Base-by-base conservation (phyloP, 352 stramenopile species). In the Elongisporangium undulatum region DNA sequence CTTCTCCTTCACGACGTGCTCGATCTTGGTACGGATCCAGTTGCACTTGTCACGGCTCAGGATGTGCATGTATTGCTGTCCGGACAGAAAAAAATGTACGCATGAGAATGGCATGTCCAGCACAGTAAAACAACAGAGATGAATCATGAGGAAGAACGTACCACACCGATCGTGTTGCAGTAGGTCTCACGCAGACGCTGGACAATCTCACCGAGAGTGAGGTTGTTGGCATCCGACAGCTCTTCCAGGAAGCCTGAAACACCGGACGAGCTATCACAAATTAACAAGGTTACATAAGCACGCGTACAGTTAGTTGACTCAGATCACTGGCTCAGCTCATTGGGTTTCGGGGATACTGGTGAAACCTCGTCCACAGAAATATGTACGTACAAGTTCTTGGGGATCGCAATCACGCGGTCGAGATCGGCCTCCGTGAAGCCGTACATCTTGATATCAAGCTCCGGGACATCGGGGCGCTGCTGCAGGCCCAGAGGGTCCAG, bases 11-110 rank as follows among this genome's bases (percentile, higher is more conserved):
- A 92, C 82, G 9, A 94, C 55, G 58, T 86, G 78, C 64, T 93
- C 84, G 68, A 95, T 72, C 63, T 95, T 94, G 56, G 76, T 75
- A 41, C 97, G 90, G 59, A 99, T 96, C 96, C 97, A 99, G 76
- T 99, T 99, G 77, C 90, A 98, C 77, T 98, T 97, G 41, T 98
- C 82, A 22, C 87, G 85, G 74, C 96, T 80, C 24, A 89, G 76
- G 67, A 99, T 99, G 80, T 99, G 97, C 96, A 99, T 99, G 77
- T 99, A 99, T 89, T 99, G 80, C 81, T 90, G 55, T 57, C 4
- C 53, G 21, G 15, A 56, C 12, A 49, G 20, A 19, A 39, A 41
- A 13, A 16, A 45, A 16, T 29, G n/a, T 10, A 21, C 24, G 15
- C 17, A 19, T 24, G 20, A 41, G 20, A 16, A 59, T 20, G 24